These are phyloP conservation scores for Podospora sp. DNA, from an alignment of 495 filamentous ascomycete genomes.

Conservation along the genomic window DNA sequence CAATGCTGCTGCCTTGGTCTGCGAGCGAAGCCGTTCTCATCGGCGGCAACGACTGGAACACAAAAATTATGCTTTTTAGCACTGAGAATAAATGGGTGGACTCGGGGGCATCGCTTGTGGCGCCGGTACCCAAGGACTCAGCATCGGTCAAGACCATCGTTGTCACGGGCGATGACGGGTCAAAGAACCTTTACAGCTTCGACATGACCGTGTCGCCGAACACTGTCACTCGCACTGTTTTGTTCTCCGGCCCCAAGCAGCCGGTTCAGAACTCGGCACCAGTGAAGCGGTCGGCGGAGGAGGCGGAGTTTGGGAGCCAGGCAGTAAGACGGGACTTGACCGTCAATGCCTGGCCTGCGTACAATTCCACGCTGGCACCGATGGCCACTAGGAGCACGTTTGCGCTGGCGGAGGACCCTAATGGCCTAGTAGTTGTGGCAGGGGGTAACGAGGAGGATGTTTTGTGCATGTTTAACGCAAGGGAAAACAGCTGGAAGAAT, in stretches of 20 bases:
- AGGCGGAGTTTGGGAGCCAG: constrained; percentile 34
- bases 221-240: constrained; percentile 64
- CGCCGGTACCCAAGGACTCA: constrained; percentile 57
- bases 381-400: constrained; percentile 53
- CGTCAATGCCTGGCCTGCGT: constrained; percentile 69
- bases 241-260: constrained; percentile 50
- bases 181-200: constrained; percentile 81
- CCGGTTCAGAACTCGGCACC: constrained; percentile 48
- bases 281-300: constrained; percentile 25
- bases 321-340: constrained; percentile 46
- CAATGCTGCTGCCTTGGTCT: constrained; percentile 79
- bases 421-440: constrained; percentile 73
- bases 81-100: constrained; percentile 59
- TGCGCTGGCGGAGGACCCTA: constrained; percentile 48
- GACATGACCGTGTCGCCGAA: constrained; percentile 80
- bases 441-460: constrained; percentile 69
- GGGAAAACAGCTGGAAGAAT: constrained; percentile 79
- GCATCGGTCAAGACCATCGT: constrained; percentile 60
- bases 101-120: constrained; percentile 62
- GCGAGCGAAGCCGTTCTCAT: constrained; percentile 70
- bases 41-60: constrained; percentile 70
- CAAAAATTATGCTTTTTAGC: constrained; percentile 66
- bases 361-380: constrained; percentile 75
- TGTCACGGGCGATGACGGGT: constrained; percentile 71
- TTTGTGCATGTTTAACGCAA: constrained; percentile 79